A percentile compares a stretch with the other conserved stretches of the same genome.
phyloP scores from a whole-genome alignment of 2,329 filamentous ascomycete species.

The Sclerotinia subarctica region DNA sequence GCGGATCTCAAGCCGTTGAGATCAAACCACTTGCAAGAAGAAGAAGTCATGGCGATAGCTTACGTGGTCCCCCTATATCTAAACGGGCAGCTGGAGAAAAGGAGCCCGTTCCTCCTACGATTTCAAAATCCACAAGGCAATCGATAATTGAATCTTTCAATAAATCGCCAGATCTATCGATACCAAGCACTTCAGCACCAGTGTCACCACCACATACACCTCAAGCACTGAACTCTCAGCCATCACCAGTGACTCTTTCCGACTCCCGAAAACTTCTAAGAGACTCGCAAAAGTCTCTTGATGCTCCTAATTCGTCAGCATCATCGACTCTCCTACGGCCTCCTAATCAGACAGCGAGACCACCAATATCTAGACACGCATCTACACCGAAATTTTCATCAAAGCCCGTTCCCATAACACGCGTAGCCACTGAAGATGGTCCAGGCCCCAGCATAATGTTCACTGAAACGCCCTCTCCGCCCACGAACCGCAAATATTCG shows the following conservation, averaged over 20 bases:
- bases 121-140: slow-evolving; percentile 22
- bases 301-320: slow-evolving; percentile 49
- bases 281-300: slow-evolving; percentile 72
- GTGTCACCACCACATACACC: slow-evolving; percentile 17
- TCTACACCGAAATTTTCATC: slow-evolving; percentile 38
- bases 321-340: slow-evolving; percentile 39
- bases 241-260: slow-evolving; percentile 24
- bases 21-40: slow-evolving; percentile 34
- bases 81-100: slow-evolving; percentile 37
- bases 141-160: slow-evolving; percentile 8
- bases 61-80: slow-evolving; percentile 36
- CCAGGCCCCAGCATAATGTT: slow-evolving; percentile 71
- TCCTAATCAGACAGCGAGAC: slow-evolving; percentile 52
- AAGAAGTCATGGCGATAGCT: slow-evolving; percentile 44
- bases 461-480: slow-evolving; percentile 27
- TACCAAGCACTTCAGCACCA: slow-evolving; percentile 2
- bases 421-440: slow-evolving; percentile 60
- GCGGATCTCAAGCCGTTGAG: slow-evolving; percentile 25
- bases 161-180: not conserved
- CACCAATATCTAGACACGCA: slow-evolving; percentile 40
- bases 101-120: slow-evolving; percentile 31
- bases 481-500: slow-evolving; percentile 32
- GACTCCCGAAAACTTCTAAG: slow-evolving; percentile 44
- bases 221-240: slow-evolving; percentile 19
- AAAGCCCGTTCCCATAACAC: slow-evolving; percentile 25